Base-by-base conservation (phyloP, 1,284 basidiomycete species). In the Tilletia caries region DNA sequence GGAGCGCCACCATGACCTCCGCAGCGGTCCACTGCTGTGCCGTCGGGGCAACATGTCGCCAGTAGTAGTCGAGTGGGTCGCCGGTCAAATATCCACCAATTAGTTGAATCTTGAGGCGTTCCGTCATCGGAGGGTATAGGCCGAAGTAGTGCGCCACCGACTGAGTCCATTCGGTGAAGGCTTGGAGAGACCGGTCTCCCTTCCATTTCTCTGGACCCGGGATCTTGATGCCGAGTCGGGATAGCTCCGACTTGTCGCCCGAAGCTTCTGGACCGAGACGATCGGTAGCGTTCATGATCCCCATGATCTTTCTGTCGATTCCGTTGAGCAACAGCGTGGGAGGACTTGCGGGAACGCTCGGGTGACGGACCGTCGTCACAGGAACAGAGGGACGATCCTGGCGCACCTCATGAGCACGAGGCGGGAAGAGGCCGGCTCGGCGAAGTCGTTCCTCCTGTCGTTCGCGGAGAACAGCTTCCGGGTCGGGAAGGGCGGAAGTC, bases 51-150 rank as follows among this genome's bases (percentile, higher is more conserved):
- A 58, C 54, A 20, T 58, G 29, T 58, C 54, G 54, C 54, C 54
- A 58, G 54, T 58, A 58, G 10, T 23, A 58, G 54, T 58, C 54
- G 27, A 58, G 54, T 32, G 54, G 54, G 20, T 58, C 54, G 3
- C 54, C 54, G 15, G 20, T 29, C 3, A 58, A 23, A 25, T 58
- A 58, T 15, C 54, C 54, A 20, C 54, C 54, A 23, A 58, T 58
- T 4, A 58, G 54, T n/a, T 58, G 20, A 25, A 58, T 25, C 27
- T 58, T 58, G 23, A 58, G 54, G 25, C 15, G 27, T 32, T 58
- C 54, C 10, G 54, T 13, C 23, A 58, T 15, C 3, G 27, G 54
- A 25, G 54, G 5, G 54, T 58, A 25, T 6, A 58, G 20, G 5
- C 25, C 27, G 54, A 58, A 58, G 27, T 27, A 58, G 29, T 58